Evolutionary conservation across 2,329 filamentous ascomycete genomes (phyloP).

Genomic region (Corinectria fuckeliana): DNA sequence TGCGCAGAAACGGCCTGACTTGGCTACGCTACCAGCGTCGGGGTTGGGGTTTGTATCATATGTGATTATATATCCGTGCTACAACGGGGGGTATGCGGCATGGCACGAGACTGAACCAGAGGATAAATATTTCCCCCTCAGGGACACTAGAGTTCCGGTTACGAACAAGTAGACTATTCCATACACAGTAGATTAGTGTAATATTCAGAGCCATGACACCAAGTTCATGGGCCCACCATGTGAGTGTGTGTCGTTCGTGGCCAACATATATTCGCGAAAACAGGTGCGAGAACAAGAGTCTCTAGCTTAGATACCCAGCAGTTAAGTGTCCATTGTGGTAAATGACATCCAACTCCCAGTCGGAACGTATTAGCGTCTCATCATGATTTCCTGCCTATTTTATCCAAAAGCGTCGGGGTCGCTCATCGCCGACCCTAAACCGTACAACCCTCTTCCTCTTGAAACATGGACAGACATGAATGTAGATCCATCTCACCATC

Average conservation of each 20-base stretch:
- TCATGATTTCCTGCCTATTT: constrained; percentile 22
- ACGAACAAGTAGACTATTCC: not conserved
- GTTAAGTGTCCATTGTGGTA: too few relatives aligned
- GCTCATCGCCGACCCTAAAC: constrained; percentile 15
- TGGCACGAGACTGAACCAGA: not conserved
- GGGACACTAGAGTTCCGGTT: not conserved
- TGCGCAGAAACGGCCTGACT: constrained; percentile 9
- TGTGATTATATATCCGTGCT: not conserved
- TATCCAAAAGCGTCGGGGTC: constrained; percentile 25
- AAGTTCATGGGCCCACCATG: too few relatives aligned
- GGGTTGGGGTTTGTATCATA: constrained; percentile 5
- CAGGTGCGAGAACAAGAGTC: too few relatives aligned
- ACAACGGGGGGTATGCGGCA: not conserved
- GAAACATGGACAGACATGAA: constrained; percentile 7
- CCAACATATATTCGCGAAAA: too few relatives aligned
- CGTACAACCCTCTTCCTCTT: constrained; percentile 20
- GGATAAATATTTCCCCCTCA: not conserved
- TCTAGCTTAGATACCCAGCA: too few relatives aligned
- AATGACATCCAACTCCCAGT: not conserved
- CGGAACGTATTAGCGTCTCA: constrained; percentile 11
- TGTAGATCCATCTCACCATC: constrained; percentile 5
- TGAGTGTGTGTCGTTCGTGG: too few relatives aligned
- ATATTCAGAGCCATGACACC: too few relatives aligned
- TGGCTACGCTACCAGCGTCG: not conserved
- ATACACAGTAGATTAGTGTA: not conserved